phyloP scores from a whole-genome alignment of 495 filamentous ascomycete species.

The Cenococcum geophilum region DNA sequence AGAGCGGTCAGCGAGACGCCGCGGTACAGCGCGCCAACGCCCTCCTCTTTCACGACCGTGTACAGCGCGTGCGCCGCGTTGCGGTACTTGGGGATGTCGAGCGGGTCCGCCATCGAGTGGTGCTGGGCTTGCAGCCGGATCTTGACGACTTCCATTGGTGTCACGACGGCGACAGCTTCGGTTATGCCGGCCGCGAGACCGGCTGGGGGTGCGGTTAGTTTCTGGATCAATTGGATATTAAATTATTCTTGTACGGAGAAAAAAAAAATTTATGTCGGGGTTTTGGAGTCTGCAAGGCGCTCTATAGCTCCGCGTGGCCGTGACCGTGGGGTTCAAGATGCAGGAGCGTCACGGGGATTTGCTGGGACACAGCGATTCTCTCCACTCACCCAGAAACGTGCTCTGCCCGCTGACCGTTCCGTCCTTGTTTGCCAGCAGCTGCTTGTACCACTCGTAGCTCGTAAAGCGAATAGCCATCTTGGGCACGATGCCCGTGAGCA shows the following conservation, averaged over 20 bases:
- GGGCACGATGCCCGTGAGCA: slow-evolving; percentile 92
- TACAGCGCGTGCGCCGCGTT: slow-evolving; percentile 94
- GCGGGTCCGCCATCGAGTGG: slow-evolving; percentile 87
- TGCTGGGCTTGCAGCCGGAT: slow-evolving; percentile 96
- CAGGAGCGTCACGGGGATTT: too few relatives aligned
- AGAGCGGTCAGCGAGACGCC: slow-evolving; percentile 90
- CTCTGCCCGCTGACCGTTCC: slow-evolving; percentile 62
- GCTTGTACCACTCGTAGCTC: slow-evolving; percentile 93
- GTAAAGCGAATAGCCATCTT: slow-evolving; percentile 99
- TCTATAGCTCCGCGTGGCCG: too few relatives aligned
- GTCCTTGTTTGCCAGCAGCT: slow-evolving; percentile 62
- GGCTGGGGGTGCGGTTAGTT: too few relatives aligned
- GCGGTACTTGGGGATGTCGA: slow-evolving; percentile 91
- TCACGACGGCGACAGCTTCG: slow-evolving; percentile 92
- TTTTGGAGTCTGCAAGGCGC: too few relatives aligned
- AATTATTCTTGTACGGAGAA: too few relatives aligned
- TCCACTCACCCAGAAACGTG: slow-evolving; percentile 69
- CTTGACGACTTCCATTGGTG: slow-evolving; percentile 98
- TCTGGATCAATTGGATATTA: too few relatives aligned
- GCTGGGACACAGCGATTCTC: background rate
- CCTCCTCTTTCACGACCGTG: slow-evolving; percentile 88
- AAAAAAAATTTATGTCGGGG: too few relatives aligned
- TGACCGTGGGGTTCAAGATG: background rate
- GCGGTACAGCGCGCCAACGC: slow-evolving; percentile 77
- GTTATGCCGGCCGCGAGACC: slow-evolving; percentile 90